phyloP scores from a whole-genome alignment of 2,329 filamentous ascomycete species.

The Fusarium tricinctum region DNA sequence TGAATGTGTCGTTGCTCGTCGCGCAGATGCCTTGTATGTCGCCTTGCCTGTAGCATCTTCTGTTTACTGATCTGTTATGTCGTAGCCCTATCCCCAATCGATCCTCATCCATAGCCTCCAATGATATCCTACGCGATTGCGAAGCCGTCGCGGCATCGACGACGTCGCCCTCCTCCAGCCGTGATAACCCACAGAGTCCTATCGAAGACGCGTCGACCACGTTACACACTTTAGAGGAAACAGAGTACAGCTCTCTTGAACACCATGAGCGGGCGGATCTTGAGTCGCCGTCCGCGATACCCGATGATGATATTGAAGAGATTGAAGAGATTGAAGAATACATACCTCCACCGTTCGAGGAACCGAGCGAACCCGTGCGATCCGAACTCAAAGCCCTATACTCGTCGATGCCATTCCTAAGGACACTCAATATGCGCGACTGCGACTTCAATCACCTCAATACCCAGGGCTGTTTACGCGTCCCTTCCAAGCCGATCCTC shows the following conservation, averaged over 20 bases:
- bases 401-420: constrained; percentile 38
- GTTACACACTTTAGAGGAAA: constrained; percentile 6
- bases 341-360: not conserved
- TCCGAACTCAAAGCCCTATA: constrained; percentile 41
- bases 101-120: constrained; percentile 2
- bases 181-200: constrained; percentile 14
- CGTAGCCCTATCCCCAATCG: constrained; percentile 13
- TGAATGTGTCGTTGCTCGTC: constrained; percentile 34
- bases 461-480: constrained; percentile 36
- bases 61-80: not conserved
- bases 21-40: constrained; percentile 31
- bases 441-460: constrained; percentile 32
- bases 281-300: not conserved
- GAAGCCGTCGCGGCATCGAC: constrained; percentile 23
- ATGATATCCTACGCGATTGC: constrained; percentile 8
- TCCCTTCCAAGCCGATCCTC: constrained; percentile 39
- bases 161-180: constrained; percentile 23
- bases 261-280: constrained; percentile 14
- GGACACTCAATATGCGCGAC: constrained; percentile 35
- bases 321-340: not conserved
- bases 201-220: constrained; percentile 15
- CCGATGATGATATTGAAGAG: constrained; percentile 2
- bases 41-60: rapidly evolving
- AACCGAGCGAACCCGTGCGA: constrained; percentile 10
- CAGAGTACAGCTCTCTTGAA: constrained; percentile 2